Percentiles rank a stretch among this genome's conserved stretches.
phyloP scores from a whole-genome alignment of 495 filamentous ascomycete genomes.

The Arthonia radiata region DNA sequence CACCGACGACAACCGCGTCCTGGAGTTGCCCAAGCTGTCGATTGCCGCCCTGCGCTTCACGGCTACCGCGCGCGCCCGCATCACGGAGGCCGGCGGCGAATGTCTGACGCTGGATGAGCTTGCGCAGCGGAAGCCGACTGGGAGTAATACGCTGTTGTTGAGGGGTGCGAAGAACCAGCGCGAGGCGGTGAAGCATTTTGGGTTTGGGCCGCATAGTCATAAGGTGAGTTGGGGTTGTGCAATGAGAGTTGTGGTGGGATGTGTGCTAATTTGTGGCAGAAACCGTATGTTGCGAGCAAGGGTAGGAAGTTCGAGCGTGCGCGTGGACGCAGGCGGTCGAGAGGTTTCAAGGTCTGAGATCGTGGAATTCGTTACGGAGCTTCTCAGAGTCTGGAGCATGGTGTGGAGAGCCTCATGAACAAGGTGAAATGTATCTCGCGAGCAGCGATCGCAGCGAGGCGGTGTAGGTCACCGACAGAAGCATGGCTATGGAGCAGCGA shows the following conservation, averaged over 20 bases:
- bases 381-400: too few relatives aligned
- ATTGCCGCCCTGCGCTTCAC: conserved; percentile 91
- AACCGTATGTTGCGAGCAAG: conserved; percentile 92
- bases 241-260: neutral
- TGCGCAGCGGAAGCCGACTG: conserved; percentile 75
- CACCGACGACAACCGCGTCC: conserved; percentile 81
- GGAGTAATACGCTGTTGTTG: conserved; percentile 80
- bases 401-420: too few relatives aligned
- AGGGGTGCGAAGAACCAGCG: conserved; percentile 90
- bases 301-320: conserved; percentile 97
- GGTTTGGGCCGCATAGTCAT: conserved; percentile 85
- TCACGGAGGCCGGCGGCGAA: conserved; percentile 80
- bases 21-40: conserved; percentile 68
- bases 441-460: too few relatives aligned
- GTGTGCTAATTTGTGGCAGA: conserved; percentile 26
- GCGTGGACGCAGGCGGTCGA: conserved; percentile 86
- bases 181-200: conserved; percentile 97
- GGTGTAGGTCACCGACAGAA: too few relatives aligned
- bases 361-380: too few relatives aligned
- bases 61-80: conserved; percentile 77
- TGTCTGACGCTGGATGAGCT: conserved; percentile 87
- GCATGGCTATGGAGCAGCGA: too few relatives aligned
- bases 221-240: conserved; percentile 38
- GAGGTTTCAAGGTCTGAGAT: conserved; percentile 92
- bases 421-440: too few relatives aligned